Evolutionary conservation across 176 grass and related monocot species (phyloP).

Genomic region (Oryza brachyantha): DNA sequence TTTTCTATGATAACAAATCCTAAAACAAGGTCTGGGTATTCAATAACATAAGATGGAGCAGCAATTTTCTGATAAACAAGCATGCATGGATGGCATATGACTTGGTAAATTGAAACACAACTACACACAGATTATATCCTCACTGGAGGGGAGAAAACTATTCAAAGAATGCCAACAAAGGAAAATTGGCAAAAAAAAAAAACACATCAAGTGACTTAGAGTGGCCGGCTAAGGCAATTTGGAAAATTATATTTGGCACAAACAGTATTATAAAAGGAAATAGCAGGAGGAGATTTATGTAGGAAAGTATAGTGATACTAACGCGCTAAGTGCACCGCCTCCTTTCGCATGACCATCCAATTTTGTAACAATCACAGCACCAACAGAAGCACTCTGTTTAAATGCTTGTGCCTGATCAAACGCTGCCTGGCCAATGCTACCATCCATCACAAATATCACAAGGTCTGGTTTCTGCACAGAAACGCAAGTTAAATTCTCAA

Average conservation of each 20-base stretch:
- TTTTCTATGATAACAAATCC: not conserved
- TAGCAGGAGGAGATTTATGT: not conserved
- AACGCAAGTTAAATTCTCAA: slow-evolving; percentile 18
- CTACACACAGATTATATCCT: not conserved
- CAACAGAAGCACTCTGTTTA: slow-evolving; percentile 76
- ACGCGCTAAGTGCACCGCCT: slow-evolving; percentile 91
- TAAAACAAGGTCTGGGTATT: not conserved
- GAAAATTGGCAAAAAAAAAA: not conserved
- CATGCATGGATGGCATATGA: not conserved
- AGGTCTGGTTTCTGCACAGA: slow-evolving; percentile 74
- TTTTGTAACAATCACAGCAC: slow-evolving; percentile 80
- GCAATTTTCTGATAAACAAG: not conserved
- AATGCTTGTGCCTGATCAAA: slow-evolving; percentile 92
- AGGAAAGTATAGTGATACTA: slow-evolving; percentile 38
- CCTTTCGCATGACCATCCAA: slow-evolving; percentile 89
- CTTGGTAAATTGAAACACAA: slow-evolving; percentile 5
- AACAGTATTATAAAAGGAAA: not conserved
- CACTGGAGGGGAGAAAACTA: not conserved
- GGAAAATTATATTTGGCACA: not conserved
- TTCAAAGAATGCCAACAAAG: not conserved
- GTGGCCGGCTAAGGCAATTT: not conserved
- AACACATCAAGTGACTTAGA: not conserved
- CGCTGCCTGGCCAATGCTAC: slow-evolving; percentile 82
- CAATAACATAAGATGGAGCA: not conserved
- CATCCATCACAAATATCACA: slow-evolving; percentile 88